Base-by-base conservation (phyloP, 371 early-diverging fungal species). In the Umbelopsis sp. region DNA sequence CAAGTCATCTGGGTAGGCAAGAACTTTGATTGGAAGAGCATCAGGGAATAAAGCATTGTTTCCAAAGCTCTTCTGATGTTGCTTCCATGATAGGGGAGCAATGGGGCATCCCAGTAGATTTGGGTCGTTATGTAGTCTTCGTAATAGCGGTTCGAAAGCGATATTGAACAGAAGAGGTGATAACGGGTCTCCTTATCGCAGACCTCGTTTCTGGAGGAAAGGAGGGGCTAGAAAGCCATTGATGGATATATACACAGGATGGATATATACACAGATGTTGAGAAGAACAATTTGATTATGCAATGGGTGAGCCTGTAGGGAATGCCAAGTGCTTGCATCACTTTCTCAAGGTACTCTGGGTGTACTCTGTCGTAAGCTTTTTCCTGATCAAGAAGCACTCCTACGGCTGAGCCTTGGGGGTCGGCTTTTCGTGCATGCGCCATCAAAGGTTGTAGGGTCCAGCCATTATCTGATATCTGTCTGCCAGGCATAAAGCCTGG, bases 311-410 rank as follows among this genome's bases (percentile, higher is more conserved):
- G 50, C 4, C 10, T 22, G 22, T 22, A 22, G 22, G 69, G 69
- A 25, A 72, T 66, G 0, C 72, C 72, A 51, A 63, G 63, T 0
- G 14, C 35, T 10, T 1, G 38, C 6, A 72, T 35, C 1, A 67
- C 62, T 4, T 10, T 8, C 1, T 2, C n/a, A 3, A 76, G 44
- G 29, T 76, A 76, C n/a, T 48, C 29, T 4, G 77, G 71, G 62
- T 77, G 73, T 0, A 77, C 65, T 2, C 73, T 45, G 32, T 72
- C 71, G 38, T 68, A 71, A 12, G 76, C 71, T 20, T 70, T 70
- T 32, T 71, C 66, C 35, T 69, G 69, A 18, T 74, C 72, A 11
- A 72, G 63, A n/a, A 72, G 20, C 6, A 52, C 24, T 52, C 9
- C 52, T 52, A 24, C 24, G 3, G 52, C 24, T 4, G 29, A 4